These are phyloP conservation scores for Aquanectria penicillioides DNA, from an alignment of 2,329 filamentous ascomycete genomes.

Conservation along the genomic window DNA sequence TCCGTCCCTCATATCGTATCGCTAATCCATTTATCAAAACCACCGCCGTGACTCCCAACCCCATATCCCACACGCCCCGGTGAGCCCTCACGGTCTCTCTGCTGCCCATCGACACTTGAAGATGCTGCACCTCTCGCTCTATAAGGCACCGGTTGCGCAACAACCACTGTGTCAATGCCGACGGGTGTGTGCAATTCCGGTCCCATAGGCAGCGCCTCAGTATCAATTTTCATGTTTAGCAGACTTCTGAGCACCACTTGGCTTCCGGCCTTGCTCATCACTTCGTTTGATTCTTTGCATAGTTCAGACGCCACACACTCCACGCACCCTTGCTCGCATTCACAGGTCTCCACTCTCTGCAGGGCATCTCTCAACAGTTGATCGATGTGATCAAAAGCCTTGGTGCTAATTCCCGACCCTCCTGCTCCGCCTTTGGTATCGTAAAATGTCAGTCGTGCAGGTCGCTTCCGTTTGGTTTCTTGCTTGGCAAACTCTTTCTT, in stretches of 20 bases:
- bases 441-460: conserved; percentile 91
- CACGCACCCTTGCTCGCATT: conserved; percentile 82
- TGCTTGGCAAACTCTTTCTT: conserved; percentile 85
- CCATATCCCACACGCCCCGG: conserved; percentile 37
- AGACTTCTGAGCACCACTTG: conserved; percentile 82
- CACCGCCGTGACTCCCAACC: conserved; percentile 27
- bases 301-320: conserved; percentile 89
- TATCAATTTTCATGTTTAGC: conserved; percentile 79
- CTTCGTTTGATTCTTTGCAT: conserved; percentile 87
- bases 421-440: conserved; percentile 89
- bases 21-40: conserved; percentile 42
- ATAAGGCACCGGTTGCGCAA: conserved; percentile 72
- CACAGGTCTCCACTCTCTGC: conserved; percentile 78
- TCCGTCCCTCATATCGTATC: conserved; percentile 31
- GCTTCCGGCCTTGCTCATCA: conserved; percentile 92
- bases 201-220: conserved; percentile 87
- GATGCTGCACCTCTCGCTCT: conserved; percentile 32
- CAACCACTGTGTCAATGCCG: conserved; percentile 84
- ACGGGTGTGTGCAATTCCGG: conserved; percentile 75
- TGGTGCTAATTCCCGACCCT: conserved; percentile 87
- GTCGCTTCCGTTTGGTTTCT: conserved; percentile 79
- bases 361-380: conserved; percentile 80
- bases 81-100: conserved; percentile 29
- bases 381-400: conserved; percentile 94
- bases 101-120: conserved; percentile 16